Base-by-base conservation (phyloP, 129 eudicot species). In the Artemisia argyi region DNA sequence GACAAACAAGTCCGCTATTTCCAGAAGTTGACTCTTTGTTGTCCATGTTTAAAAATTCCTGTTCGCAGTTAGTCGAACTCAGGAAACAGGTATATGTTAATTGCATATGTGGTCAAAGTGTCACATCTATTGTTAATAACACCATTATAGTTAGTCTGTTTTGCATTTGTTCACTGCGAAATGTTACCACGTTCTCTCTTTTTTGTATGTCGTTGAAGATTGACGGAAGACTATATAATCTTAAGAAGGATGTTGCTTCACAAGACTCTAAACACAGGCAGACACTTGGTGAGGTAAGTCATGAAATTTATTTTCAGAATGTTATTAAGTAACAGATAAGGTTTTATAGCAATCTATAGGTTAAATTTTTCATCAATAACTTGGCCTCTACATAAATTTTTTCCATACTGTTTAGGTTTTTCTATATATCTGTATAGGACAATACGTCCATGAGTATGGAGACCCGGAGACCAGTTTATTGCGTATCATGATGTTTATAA, bases 11-110 rank as follows among this genome's bases (percentile, higher is more conserved):
- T 72, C 99, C 97, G 3, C 82, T 85, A 76, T 94, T 94, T 81
- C 99, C 99, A 7, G 97, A 94, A 83, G 97, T 94, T 16, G 99
- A 94, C 83, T 71, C 96, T 72, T 74, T 94, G 12, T 70, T 94
- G 80, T 85, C 91, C 67, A 55, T 94, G 83, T 94, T 94, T 71
- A 85, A 88, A 80, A 87, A 81, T 84, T 94, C 99, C n/a, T 88
- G 96, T 74, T 78, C 77, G 24, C 97, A 94, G 82, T 80, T 94
- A 74, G 81, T 86, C 42, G 97, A 90, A 81, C 91, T 90, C 65
- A 79, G 84, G 81, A 83, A 82, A 86, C 78, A 90, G 97, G 99
- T 94, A 74, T 47, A 47, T 12, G 51, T 11, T 47, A 44, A 22
- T 62, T 46, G 66, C 16, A 2, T 76, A 3, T 6, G 16, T 39